A percentile compares a stretch with the other conserved stretches of the same genome.
Conservation (phyloP, 169 alveolate species). For the Toxoplasma gondii region DNA sequence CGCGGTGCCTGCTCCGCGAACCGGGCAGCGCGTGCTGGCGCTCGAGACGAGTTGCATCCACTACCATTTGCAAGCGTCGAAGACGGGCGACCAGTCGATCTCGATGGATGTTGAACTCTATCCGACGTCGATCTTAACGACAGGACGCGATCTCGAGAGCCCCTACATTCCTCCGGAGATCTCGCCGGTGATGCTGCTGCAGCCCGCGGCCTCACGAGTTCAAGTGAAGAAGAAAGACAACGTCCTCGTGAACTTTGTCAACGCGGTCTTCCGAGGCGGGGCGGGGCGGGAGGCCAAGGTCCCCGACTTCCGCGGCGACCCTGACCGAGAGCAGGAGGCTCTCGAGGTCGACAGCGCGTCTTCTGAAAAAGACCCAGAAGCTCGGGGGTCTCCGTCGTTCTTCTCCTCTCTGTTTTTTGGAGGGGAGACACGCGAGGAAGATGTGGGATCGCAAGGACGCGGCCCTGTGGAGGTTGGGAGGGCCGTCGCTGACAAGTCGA, state of each 20-base stretch:
- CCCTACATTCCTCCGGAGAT: slow-evolving; percentile 45
- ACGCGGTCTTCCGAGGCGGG: background rate
- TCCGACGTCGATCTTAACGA: slow-evolving; percentile 49
- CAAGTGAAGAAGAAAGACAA: background rate
- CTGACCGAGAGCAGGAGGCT: slow-evolving; percentile 7
- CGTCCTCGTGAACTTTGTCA: background rate
- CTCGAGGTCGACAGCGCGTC: background rate
- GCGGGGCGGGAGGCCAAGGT: background rate
- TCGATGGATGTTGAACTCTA: slow-evolving; percentile 43
- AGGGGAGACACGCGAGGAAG: too few species aligned
- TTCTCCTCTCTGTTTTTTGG: background rate
- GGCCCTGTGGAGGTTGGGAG: too few species aligned
- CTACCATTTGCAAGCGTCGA: slow-evolving; percentile 7
- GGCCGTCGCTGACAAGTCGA: too few species aligned
- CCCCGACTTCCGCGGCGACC: background rate
- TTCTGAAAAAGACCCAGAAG: too few species aligned
- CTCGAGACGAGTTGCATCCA: slow-evolving; percentile 33
- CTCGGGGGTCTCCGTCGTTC: too few species aligned
- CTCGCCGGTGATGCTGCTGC: slow-evolving; percentile 46
- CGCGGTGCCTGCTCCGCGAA: slow-evolving; percentile 41
- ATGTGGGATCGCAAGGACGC: too few species aligned
- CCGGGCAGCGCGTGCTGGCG: slow-evolving; percentile 34
- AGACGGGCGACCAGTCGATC: slow-evolving; percentile 47
- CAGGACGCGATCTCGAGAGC: slow-evolving; percentile 47
- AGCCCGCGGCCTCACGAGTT: slow-evolving; percentile 20